Base-by-base conservation (phyloP, 176 grass and related monocot species). In the Aechmea fasciata region DNA sequence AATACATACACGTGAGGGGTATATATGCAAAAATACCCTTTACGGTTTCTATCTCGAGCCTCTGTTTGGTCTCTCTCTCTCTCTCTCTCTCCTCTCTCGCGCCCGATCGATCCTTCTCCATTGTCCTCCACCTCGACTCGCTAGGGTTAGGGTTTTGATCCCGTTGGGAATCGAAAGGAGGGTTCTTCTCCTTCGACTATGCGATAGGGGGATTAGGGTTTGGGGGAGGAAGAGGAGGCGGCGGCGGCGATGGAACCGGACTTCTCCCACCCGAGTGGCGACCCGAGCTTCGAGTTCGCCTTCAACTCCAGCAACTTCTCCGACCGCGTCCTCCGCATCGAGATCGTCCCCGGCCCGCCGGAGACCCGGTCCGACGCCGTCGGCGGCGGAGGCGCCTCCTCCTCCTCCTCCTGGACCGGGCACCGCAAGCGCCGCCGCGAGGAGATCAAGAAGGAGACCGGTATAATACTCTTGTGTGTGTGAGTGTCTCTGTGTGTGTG, bases 301-400 rank as follows among this genome's bases (percentile, higher is more conserved):
- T 67, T 67, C 65, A 67, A 67, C 65, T 67, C 65, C 28, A 48
- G 65, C 65, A 67, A 67, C 33, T 67, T 67, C 65, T 67, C 65
- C 29, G 65, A 67, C 14, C 65, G 65, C 14, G 33, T 67, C 65
- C 65, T 67, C 23, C 65, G 65, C 28, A 67, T 67, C 65, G 33
- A 67, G 14, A 67, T 67, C 33, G 7, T 67, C 13, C 13, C 13
- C 28, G 65, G 29, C 15, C 65, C 65, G 33, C 2, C 29, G 29
- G 65, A 67, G 65, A 47, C 14, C 65, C 33, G 28, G 33, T 18
- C 15, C 23, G 14, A 67, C 33, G 14, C 28, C 13, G 65, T 11
- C 9, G 65, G 65, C 4, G 65, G 33, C 33, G 33, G 9, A 33
- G 29, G 8, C 65, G 13, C 47, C 65, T 67, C 33, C 65, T 13